Evolutionary conservation across 78 protist species (phyloP).

Genomic region (Dictyostelium capitatum): DNA sequence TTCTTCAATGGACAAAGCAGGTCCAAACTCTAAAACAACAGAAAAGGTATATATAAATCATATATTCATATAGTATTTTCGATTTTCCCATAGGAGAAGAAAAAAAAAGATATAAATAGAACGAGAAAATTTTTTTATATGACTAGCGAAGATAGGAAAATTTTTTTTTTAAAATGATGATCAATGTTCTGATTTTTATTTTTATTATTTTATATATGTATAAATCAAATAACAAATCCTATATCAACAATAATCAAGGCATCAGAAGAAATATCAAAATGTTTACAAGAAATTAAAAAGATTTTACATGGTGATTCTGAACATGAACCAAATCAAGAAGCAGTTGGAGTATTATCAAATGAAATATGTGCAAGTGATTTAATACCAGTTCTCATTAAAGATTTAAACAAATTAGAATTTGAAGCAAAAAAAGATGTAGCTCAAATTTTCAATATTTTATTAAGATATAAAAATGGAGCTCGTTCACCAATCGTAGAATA

Average conservation of each 20-base stretch:
- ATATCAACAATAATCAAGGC: slow-evolving; percentile 8
- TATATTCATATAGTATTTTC: background rate
- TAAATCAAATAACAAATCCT: background rate
- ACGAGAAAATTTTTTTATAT: too few relatives aligned
- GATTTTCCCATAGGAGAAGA: too few relatives aligned
- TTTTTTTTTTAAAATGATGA: too few relatives aligned
- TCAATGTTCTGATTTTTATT: too few relatives aligned
- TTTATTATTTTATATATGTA: background rate
- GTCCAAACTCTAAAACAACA: slow-evolving; percentile 68
- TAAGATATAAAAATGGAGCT: slow-evolving; percentile 80
- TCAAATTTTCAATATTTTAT: slow-evolving; percentile 88
- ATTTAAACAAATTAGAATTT: slow-evolving; percentile 84
- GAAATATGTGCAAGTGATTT: slow-evolving; percentile 76
- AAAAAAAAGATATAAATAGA: background rate
- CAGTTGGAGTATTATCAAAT: slow-evolving; percentile 40
- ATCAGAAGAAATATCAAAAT: slow-evolving; percentile 64
- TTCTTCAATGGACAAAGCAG: slow-evolving; percentile 51
- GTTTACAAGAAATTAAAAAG: slow-evolving; percentile 70
- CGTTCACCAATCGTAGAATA: slow-evolving; percentile 91
- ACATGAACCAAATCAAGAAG: slow-evolving; percentile 73
- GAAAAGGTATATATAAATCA: slow-evolving; percentile 38
- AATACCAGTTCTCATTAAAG: slow-evolving; percentile 61
- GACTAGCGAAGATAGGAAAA: too few relatives aligned
- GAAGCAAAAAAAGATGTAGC: slow-evolving; percentile 93
- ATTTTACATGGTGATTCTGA: slow-evolving; percentile 88